A percentile compares a stretch with the other conserved stretches of the same genome.
These are phyloP conservation scores for Kazachstania sp. DNA, from an alignment of 1,139 yeast species.

Conservation along the genomic window DNA sequence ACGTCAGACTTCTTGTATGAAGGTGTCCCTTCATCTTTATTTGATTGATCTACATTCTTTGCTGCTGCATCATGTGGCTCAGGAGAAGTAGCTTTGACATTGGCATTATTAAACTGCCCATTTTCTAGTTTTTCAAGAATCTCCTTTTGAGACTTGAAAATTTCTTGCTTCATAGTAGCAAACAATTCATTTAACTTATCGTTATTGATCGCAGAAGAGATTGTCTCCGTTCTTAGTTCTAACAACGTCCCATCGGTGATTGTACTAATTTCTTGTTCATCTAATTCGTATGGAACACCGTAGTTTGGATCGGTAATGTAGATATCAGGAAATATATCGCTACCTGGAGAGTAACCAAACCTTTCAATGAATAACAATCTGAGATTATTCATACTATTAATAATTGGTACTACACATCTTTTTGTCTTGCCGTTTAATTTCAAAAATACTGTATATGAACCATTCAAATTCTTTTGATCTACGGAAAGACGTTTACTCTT, in stretches of 20 bases:
- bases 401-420: conserved; percentile 45
- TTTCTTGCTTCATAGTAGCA: conserved; percentile 18
- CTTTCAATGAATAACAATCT: conserved; percentile 75
- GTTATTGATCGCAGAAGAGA: not conserved
- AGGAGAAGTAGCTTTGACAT: not conserved
- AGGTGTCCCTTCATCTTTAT: too few species aligned
- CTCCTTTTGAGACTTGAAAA: conserved; percentile 11
- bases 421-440: conserved; percentile 54
- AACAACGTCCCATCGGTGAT: conserved; percentile 54
- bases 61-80: not conserved
- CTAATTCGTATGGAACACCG: conserved; percentile 69
- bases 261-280: conserved; percentile 54
- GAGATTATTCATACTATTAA: conserved; percentile 54
- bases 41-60: not conserved
- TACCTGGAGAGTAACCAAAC: conserved; percentile 75
- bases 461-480: not conserved
- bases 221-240: conserved; percentile 17
- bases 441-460: conserved; percentile 39
- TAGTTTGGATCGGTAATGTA: conserved; percentile 57
- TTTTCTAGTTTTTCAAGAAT: conserved; percentile 8
- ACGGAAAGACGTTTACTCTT: not conserved
- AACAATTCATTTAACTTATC: conserved; percentile 24
- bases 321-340: conserved; percentile 68
- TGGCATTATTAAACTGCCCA: not conserved
- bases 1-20: conserved; percentile 12